Evolutionary conservation across 177 flowering plant species (phyloP).

Genomic region (Telopea speciosissima): DNA sequence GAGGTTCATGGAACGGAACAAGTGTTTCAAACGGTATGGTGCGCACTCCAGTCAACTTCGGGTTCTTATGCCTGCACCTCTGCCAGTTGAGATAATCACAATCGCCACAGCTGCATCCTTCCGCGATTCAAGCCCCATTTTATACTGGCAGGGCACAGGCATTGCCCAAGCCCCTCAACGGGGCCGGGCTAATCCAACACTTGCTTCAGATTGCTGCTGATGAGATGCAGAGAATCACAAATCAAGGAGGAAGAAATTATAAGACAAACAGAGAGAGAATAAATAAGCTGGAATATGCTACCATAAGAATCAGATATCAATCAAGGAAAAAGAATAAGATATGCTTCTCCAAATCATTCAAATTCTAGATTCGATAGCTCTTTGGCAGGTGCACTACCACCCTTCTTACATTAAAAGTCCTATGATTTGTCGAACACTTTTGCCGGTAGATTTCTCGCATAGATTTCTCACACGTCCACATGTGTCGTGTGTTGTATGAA

Average conservation of each 20-base stretch:
- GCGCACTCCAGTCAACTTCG: conserved; percentile 32
- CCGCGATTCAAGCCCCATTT: conserved; percentile 5
- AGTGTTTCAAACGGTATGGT: background rate
- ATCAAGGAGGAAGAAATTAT: background rate
- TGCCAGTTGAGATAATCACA: conserved; percentile 25
- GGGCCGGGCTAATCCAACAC: conserved; percentile 99
- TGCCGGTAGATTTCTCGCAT: no score
- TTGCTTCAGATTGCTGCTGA: conserved; percentile 81
- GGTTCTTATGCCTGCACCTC: conserved; percentile 61
- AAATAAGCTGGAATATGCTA: no score
- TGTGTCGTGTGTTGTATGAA: no score
- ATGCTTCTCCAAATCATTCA: no score
- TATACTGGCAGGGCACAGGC: conserved; percentile 83
- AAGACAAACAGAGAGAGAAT: background rate
- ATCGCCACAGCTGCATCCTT: conserved; percentile 11
- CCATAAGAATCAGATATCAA: no score
- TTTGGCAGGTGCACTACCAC: no score
- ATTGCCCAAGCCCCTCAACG: conserved; percentile 96
- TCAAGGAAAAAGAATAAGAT: no score
- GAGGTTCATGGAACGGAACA: conserved; percentile 21
- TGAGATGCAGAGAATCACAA: conserved; percentile 49
- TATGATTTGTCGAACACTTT: no score
- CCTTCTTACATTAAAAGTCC: no score
- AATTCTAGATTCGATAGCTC: no score
- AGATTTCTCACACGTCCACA: no score